These are phyloP conservation scores for Dryas octopetala DNA, from an alignment of 306 rosid species.

Conservation along the genomic window DNA sequence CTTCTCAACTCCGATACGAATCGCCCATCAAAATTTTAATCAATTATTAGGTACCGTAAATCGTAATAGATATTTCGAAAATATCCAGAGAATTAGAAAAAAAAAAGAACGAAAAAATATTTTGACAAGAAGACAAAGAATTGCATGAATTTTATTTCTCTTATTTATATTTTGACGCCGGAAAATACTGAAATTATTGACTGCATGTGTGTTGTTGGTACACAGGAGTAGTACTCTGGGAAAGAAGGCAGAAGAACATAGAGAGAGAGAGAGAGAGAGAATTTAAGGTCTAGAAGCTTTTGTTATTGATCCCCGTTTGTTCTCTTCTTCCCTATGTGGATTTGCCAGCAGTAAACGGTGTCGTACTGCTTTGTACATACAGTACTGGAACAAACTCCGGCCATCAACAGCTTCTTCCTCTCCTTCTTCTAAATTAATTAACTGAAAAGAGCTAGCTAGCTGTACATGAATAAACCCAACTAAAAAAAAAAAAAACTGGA, in stretches of 20 bases:
- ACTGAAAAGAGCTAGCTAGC: neutral
- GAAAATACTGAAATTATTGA: neutral
- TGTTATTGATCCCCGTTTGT: neutral
- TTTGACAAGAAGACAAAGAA: neutral
- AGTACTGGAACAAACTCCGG: no score
- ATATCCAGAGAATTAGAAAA: no score
- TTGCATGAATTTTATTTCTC: neutral
- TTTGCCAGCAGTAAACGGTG: conserved; percentile 2
- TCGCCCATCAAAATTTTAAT: neutral
- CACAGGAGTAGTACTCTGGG: neutral
- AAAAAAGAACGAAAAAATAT: no score
- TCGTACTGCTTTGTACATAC: neutral
- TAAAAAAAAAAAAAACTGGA: conserved; percentile 22
- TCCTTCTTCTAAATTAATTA: neutral
- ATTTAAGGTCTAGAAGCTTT: conserved; percentile 1
- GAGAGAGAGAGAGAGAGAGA: conserved; percentile 1
- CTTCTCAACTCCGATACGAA: no score
- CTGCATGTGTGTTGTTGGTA: conserved; percentile 1
- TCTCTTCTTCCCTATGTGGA: neutral
- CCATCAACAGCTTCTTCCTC: neutral
- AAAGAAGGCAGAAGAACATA: neutral
- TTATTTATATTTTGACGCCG: neutral
- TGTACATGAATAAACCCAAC: neutral
- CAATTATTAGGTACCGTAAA: no score
- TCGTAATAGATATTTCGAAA: no score